phyloP scores from a whole-genome alignment of 75 land plant genomes.

The Selaginella tamariscina region DNA sequence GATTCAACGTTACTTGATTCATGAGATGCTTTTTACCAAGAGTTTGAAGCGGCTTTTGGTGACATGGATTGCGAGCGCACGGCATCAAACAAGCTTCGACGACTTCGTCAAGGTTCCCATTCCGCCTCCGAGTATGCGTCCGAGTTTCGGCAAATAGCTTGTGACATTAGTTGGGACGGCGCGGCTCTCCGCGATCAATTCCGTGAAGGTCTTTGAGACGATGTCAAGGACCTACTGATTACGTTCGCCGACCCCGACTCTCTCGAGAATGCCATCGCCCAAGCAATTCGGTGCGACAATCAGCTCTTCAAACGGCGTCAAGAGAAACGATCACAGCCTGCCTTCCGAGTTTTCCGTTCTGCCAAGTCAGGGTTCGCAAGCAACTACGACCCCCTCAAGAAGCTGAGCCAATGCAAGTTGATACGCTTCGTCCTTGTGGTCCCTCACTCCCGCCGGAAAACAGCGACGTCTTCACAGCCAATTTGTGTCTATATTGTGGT shows the following conservation, averaged over 20 bases:
- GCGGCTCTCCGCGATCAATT: slow-evolving; percentile 11
- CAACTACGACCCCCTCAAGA: not conserved
- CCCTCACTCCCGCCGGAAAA: not conserved
- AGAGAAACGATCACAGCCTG: slow-evolving; percentile 6
- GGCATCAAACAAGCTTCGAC: slow-evolving; percentile 14
- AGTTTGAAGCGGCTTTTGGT: slow-evolving; percentile 22
- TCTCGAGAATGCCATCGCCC: not conserved
- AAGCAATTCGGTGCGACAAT: slow-evolving; percentile 17
- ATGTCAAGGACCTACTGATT: slow-evolving; percentile 21
- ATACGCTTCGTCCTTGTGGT: not conserved
- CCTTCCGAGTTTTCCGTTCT: slow-evolving; percentile 6
- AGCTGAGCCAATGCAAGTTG: slow-evolving; percentile 8
- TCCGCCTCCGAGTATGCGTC: slow-evolving; percentile 16
- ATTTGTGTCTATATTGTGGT: slow-evolving; percentile 11
- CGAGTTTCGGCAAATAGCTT: slow-evolving; percentile 15
- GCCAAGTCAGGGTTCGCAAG: not conserved
- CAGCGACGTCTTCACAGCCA: not conserved
- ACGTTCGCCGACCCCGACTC: slow-evolving; percentile 11
- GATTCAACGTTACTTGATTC: slow-evolving; percentile 16
- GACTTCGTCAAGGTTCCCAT: slow-evolving; percentile 16
- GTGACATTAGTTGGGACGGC: slow-evolving; percentile 18
- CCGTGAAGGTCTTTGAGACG: slow-evolving; percentile 7
- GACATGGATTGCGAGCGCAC: slow-evolving; percentile 13
- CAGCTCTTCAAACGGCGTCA: slow-evolving; percentile 11
- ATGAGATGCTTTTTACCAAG: slow-evolving; percentile 13